phyloP scores from a whole-genome alignment of 2,329 filamentous ascomycete species.

The Aspergillus flavus region DNA sequence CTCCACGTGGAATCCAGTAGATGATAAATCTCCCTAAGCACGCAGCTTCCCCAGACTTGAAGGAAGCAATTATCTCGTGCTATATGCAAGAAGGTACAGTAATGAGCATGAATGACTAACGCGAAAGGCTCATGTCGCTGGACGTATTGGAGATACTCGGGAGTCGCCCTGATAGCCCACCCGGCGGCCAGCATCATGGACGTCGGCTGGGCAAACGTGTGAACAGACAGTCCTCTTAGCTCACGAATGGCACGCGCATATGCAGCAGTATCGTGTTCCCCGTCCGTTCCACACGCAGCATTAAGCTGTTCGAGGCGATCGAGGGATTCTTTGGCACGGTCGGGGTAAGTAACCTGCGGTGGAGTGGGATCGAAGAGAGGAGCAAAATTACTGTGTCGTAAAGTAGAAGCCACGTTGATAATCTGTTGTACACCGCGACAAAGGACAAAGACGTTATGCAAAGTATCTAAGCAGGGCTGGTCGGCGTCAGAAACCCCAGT shows the following conservation, averaged over 20 bases:
- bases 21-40: constrained; percentile 9
- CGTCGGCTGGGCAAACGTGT: neutral
- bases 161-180: constrained; percentile 22
- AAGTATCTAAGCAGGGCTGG: constrained; percentile 3
- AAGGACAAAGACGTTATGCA: constrained; percentile 9
- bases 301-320: neutral
- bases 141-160: constrained; percentile 20
- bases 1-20: neutral
- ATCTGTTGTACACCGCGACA: constrained; percentile 14
- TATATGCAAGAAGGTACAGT: constrained; percentile 25
- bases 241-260: neutral
- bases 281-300: neutral
- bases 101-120: constrained; percentile 26
- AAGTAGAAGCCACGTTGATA: neutral
- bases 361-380: neutral
- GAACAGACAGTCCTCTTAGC: neutral
- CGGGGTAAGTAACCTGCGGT: neutral
- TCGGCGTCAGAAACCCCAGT: constrained; percentile 5
- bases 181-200: constrained; percentile 16
- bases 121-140: constrained; percentile 19
- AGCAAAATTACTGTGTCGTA: neutral
- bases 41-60: constrained; percentile 21
- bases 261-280: neutral
- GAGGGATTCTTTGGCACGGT: neutral
- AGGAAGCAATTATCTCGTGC: constrained; percentile 24